Conservation (phyloP, 495 filamentous ascomycete genomes). For the Penicillium malachiteum region DNA sequence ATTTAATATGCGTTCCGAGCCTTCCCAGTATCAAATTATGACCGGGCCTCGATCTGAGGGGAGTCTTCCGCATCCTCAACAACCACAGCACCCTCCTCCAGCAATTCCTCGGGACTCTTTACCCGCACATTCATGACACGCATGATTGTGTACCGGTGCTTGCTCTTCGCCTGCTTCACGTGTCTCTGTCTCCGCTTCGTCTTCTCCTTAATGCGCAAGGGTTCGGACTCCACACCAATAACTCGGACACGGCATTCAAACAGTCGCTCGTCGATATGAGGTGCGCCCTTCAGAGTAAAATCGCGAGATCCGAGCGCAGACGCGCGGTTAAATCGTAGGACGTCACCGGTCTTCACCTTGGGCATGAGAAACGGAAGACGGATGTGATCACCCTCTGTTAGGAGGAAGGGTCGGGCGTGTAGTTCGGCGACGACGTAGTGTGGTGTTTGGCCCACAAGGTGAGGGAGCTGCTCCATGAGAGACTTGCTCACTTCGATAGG, state of each 20-base stretch:
- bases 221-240: slow-evolving; percentile 84
- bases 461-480: slow-evolving; percentile 68
- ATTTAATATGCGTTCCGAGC: neutral
- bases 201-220: slow-evolving; percentile 84
- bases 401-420: slow-evolving; percentile 84
- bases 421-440: slow-evolving; percentile 89
- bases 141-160: slow-evolving; percentile 85
- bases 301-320: slow-evolving; percentile 78
- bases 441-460: slow-evolving; percentile 70
- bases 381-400: slow-evolving; percentile 79
- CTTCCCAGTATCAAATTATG: slow-evolving; percentile 17
- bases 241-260: slow-evolving; percentile 86
- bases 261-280: slow-evolving; percentile 74
- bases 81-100: slow-evolving; percentile 42
- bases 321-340: slow-evolving; percentile 83
- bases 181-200: slow-evolving; percentile 84
- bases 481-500: slow-evolving; percentile 51
- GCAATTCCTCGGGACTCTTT: slow-evolving; percentile 57
- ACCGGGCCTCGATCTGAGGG: slow-evolving; percentile 26
- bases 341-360: slow-evolving; percentile 74
- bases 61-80: slow-evolving; percentile 29
- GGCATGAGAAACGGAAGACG: slow-evolving; percentile 96
- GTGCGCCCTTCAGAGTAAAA: slow-evolving; percentile 78
- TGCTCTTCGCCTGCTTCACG: slow-evolving; percentile 71
- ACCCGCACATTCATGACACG: slow-evolving; percentile 78